phyloP scores from a whole-genome alignment of 306 rosid species.

The Hippophae tibetana region DNA sequence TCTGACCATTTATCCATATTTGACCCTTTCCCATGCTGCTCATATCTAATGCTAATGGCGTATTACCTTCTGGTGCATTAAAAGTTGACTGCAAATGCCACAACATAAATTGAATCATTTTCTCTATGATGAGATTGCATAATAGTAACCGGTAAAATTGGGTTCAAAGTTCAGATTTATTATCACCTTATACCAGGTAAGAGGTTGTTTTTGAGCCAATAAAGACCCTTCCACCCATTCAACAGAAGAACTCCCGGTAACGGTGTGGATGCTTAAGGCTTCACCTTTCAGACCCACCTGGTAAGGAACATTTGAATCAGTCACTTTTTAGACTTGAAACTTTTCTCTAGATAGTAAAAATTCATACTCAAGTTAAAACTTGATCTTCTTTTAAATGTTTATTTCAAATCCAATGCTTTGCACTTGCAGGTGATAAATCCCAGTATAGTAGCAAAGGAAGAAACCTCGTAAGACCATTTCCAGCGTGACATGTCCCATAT shows the following conservation, averaged over 20 bases:
- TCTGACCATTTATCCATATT: conserved; percentile 75
- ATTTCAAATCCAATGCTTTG: too few relatives aligned
- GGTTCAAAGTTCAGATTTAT: conserved; percentile 6
- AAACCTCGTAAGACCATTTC: conserved; percentile 93
- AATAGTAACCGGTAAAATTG: neutral
- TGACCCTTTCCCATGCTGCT: conserved; percentile 93
- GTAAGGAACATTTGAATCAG: conserved; percentile 16
- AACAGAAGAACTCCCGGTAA: conserved; percentile 71
- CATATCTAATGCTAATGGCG: conserved; percentile 87
- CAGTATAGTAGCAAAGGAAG: neutral
- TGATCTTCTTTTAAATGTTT: too few relatives aligned
- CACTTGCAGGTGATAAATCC: too few relatives aligned
- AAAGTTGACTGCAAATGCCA: conserved; percentile 50
- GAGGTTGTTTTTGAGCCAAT: conserved; percentile 54
- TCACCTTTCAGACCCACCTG: conserved; percentile 93
- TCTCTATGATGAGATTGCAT: neutral
- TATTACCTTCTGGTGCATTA: conserved; percentile 58
- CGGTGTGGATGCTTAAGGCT: conserved; percentile 50
- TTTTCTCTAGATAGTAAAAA: neutral
- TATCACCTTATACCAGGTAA: conserved; percentile 95
- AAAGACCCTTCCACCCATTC: conserved; percentile 68
- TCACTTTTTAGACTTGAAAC: conserved; percentile 1
- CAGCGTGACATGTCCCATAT: conserved; percentile 73
- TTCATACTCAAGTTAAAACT: too few relatives aligned
- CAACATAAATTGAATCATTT: conserved; percentile 1